Conservation (phyloP, 495 filamentous ascomycete genomes). For the Trichoderma orchidacearum region DNA sequence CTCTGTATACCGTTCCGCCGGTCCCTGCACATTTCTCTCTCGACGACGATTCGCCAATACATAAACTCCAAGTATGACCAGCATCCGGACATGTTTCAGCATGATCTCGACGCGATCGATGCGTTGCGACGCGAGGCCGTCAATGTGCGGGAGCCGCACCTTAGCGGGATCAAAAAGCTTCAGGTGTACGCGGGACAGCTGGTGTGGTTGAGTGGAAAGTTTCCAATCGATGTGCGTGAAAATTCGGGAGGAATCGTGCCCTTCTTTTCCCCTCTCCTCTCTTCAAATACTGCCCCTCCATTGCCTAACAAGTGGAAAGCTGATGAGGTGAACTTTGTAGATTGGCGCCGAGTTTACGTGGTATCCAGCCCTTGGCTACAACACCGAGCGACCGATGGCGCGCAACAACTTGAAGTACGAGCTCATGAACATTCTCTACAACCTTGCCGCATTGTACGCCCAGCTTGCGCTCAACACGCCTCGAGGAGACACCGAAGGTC, state of each 20-base stretch:
- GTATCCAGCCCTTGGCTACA: slow-evolving; percentile 89
- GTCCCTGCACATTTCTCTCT: slow-evolving; percentile 61
- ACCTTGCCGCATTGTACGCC: slow-evolving; percentile 84
- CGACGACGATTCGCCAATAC: slow-evolving; percentile 80
- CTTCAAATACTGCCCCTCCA: too few relatives aligned
- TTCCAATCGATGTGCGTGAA: slow-evolving; percentile 79
- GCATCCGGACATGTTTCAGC: slow-evolving; percentile 92
- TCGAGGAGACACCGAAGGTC: slow-evolving; percentile 63
- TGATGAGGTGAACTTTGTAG: slow-evolving; percentile 29
- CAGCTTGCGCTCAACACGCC: slow-evolving; percentile 77
- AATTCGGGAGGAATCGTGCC: too few relatives aligned
- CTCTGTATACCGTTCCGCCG: slow-evolving; percentile 72
- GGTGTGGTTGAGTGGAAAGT: slow-evolving; percentile 89
- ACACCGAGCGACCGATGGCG: slow-evolving; percentile 63
- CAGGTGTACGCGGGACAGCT: slow-evolving; percentile 84
- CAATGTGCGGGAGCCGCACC: slow-evolving; percentile 76
- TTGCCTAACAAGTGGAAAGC: not conserved
- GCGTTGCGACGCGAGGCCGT: slow-evolving; percentile 67
- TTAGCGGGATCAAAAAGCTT: slow-evolving; percentile 78
- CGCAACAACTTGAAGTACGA: slow-evolving; percentile 94
- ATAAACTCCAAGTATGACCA: slow-evolving; percentile 99
- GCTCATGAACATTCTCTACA: slow-evolving; percentile 85
- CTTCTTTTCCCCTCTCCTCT: not conserved
- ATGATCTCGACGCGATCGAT: slow-evolving; percentile 82
- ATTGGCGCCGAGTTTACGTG: slow-evolving; percentile 92